phyloP scores from a whole-genome alignment of 441 rosid species.

The Omphalea diandra region DNA sequence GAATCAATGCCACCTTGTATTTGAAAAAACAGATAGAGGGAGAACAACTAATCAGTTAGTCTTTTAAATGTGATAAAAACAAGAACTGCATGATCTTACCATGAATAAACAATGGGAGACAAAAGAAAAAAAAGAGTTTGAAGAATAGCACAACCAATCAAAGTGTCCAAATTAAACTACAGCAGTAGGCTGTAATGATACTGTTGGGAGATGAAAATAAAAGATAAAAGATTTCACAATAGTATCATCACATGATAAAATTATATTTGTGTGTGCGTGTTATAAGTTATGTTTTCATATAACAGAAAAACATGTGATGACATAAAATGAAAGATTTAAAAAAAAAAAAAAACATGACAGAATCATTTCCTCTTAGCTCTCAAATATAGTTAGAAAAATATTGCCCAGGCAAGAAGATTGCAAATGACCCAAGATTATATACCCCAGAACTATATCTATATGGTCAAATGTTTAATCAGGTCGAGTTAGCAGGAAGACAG shows the following conservation, averaged over 20 bases:
- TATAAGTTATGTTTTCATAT: no score
- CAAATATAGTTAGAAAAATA: no score
- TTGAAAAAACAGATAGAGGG: constrained; percentile 30
- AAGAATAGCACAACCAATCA: neutral
- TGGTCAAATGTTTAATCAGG: no score
- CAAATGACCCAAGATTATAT: no score
- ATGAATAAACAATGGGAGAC: neutral
- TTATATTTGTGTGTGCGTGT: neutral
- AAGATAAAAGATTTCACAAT: neutral
- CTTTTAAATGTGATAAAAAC: constrained; percentile 6
- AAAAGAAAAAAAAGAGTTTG: neutral
- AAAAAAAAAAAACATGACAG: no score
- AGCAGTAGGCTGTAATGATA: neutral
- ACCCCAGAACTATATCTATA: no score
- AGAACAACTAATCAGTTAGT: constrained; percentile 11
- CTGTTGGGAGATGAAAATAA: neutral
- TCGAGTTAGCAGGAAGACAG: no score
- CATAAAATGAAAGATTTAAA: no score
- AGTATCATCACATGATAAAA: neutral
- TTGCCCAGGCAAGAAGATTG: no score
- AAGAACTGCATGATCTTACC: neutral
- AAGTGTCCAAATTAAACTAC: neutral
- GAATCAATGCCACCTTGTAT: constrained; percentile 86
- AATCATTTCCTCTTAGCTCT: no score
- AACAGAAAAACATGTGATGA: neutral